Conservation (phyloP, 1,284 basidiomycete species). For the Marasmius fiardii region DNA sequence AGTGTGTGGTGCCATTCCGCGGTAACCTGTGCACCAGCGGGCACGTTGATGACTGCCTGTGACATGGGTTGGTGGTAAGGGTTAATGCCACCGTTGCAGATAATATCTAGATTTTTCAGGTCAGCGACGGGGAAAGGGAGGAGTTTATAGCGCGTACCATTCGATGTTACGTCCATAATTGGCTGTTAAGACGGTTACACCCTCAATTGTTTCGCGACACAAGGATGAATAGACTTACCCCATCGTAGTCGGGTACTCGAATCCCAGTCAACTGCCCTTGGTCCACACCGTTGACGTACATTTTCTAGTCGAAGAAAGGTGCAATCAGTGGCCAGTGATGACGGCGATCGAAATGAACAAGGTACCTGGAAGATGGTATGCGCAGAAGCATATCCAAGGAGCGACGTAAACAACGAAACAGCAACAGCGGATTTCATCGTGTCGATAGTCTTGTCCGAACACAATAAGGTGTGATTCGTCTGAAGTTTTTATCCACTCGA, state of each 20-base stretch:
- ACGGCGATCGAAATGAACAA: background rate
- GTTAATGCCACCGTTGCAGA: conserved; percentile 61
- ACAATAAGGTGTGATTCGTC: too few relatives aligned
- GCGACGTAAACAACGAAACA: background rate
- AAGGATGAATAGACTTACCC: conserved; percentile 28
- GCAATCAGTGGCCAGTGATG: too few relatives aligned
- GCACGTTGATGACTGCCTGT: conserved; percentile 43
- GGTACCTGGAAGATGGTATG: conserved; percentile 1
- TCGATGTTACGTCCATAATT: conserved; percentile 51
- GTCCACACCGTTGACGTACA: conserved; percentile 28
- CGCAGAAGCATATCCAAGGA: background rate
- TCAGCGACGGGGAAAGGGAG: background rate
- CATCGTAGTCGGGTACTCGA: conserved; percentile 39
- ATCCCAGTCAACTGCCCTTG: conserved; percentile 30
- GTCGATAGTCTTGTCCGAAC: too few relatives aligned
- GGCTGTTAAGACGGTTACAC: conserved; percentile 31
- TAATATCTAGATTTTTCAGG: conserved; percentile 31
- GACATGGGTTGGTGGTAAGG: conserved; percentile 54
- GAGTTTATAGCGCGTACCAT: conserved; percentile 22
- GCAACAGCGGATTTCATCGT: background rate
- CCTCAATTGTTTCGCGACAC: background rate
- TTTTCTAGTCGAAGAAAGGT: conserved; percentile 18
- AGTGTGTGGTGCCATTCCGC: conserved; percentile 55
- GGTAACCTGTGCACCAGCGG: conserved; percentile 48
- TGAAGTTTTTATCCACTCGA: too few relatives aligned